Base-by-base conservation (phyloP, 2,329 filamentous ascomycete species). In the Exutisphaerella laricina region DNA sequence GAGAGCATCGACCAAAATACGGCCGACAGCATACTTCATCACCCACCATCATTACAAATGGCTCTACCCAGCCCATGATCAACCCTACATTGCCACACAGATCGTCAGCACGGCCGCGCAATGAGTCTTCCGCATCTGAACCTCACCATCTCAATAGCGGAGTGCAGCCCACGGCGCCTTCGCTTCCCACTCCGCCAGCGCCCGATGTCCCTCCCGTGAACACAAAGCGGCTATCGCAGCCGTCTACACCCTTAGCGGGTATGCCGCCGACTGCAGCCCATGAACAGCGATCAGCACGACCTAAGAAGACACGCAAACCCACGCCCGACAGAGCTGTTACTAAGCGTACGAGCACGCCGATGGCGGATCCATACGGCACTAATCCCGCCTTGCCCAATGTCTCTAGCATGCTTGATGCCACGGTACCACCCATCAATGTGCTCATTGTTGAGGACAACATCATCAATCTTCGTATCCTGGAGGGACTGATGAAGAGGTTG, bases 401-500 rank as follows among this genome's bases (percentile, higher is more conserved):
- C 7, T 53, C 52, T 4, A 55, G 46, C 29, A 74, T 86, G 57
- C 75, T 94, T 20, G 88, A 90, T 54, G 84, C 82, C 41, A 82
- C 82, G 1, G 88, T 97, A 1, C 92, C 92, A 5, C 90, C 92
- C 1, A 97, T 98, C 69, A 97, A 94, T 56, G 89, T 97, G 5
- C 74, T 98, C 31, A 95, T 98, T 48, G 92, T 98, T 10, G 92
- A 98, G 70, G 92, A 98, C 69, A 98, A 98, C 65, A 88, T 92
- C 51, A 97, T 98, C 74, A 98, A 97, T 61, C 72, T 97, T 54
- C 86, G 88, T 59, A 80, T 98, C 7, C 72, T 98, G 25, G 90
- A 96, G 61, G 88, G 89, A 1, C 94, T 98, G 60, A 90, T 97
- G 74, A 95, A 96, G 69, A 77, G 88, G 36, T 74, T 98, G 37